These are phyloP conservation scores for Wallacemonas rigidus DNA, from an alignment of 208 protist genomes.

Conservation along the genomic window DNA sequence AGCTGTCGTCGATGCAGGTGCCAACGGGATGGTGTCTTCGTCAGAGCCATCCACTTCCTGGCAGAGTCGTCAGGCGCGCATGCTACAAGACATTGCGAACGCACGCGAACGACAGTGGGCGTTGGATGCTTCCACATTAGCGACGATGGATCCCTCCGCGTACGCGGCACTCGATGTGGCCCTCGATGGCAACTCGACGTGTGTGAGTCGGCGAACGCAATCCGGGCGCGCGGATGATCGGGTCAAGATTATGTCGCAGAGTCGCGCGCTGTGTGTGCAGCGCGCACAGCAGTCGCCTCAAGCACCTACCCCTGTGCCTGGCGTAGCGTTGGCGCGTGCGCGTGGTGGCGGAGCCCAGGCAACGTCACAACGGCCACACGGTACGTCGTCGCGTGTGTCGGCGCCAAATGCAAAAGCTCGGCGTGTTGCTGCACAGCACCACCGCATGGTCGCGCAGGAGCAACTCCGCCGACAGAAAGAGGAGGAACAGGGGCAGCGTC, in stretches of 20 bases:
- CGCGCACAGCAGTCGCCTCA: neutral
- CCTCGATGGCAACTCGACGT: conserved; percentile 75
- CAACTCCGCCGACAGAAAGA: conserved; percentile 3
- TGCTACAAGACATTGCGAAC: neutral
- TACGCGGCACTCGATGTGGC: conserved; percentile 63
- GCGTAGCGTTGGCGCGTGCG: too few species aligned
- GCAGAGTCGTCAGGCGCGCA: conserved; percentile 2
- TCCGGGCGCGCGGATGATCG: neutral
- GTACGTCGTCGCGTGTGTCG: neutral
- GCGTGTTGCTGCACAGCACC: conserved; percentile 6
- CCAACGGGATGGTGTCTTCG: neutral
- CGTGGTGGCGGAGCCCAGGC: neutral
- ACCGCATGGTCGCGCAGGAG: conserved; percentile 1
- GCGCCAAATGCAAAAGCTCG: conserved; percentile 6
- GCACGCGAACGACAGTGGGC: conserved; percentile 11
- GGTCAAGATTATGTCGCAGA: conserved; percentile 14
- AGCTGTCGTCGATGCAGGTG: conserved; percentile 1
- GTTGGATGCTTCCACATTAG: neutral
- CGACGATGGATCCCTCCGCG: conserved; percentile 11
- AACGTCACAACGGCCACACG: neutral
- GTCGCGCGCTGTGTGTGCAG: conserved; percentile 13
- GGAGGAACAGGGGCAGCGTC: conserved; percentile 8
- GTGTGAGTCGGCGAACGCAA: conserved; percentile 42
- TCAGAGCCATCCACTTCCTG: neutral
- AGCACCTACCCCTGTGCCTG: too few species aligned